A percentile compares a stretch with the other conserved stretches of the same genome.
Conservation (phyloP, 2,329 filamentous ascomycete genomes). For the Hymenoscyphus salicellus region DNA sequence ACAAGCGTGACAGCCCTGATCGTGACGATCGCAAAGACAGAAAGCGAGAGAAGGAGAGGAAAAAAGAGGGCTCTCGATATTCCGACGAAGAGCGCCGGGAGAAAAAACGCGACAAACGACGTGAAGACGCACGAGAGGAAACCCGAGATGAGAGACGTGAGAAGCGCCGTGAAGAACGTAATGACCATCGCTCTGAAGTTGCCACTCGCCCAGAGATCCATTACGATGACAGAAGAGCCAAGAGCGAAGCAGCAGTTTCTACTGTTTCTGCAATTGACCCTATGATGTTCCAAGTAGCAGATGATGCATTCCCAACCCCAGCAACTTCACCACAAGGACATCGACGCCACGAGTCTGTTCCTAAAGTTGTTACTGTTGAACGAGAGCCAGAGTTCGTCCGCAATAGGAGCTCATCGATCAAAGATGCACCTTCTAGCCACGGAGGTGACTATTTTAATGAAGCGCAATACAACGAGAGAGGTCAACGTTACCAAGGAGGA, state of each 20-base stretch:
- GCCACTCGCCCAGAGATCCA: constrained; percentile 19
- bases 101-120: constrained; percentile 30
- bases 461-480: constrained; percentile 17
- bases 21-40: constrained; percentile 28
- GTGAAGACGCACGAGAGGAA: constrained; percentile 33
- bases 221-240: constrained; percentile 25
- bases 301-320: constrained; percentile 51
- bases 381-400: constrained; percentile 46
- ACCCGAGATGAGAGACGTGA: constrained; percentile 36
- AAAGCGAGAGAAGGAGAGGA: constrained; percentile 28
- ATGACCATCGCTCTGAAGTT: constrained; percentile 13
- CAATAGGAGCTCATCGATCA: constrained; percentile 29
- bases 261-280: constrained; percentile 45
- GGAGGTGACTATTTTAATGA: constrained; percentile 19
- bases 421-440: constrained; percentile 19
- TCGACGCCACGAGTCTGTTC: constrained; percentile 31
- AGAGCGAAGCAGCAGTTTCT: constrained; percentile 33
- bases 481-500: constrained; percentile 18
- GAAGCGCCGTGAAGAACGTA: constrained; percentile 35
- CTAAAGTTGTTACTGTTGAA: constrained; percentile 52
- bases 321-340: constrained; percentile 31
- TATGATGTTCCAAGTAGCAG: constrained; percentile 56
- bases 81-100: constrained; percentile 25
- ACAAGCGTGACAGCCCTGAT: constrained; percentile 26
- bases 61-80: constrained; percentile 21